Evolutionary conservation across 2,329 filamentous ascomycete genomes (phyloP).

Genomic region (Dactylellina haptotyla): DNA sequence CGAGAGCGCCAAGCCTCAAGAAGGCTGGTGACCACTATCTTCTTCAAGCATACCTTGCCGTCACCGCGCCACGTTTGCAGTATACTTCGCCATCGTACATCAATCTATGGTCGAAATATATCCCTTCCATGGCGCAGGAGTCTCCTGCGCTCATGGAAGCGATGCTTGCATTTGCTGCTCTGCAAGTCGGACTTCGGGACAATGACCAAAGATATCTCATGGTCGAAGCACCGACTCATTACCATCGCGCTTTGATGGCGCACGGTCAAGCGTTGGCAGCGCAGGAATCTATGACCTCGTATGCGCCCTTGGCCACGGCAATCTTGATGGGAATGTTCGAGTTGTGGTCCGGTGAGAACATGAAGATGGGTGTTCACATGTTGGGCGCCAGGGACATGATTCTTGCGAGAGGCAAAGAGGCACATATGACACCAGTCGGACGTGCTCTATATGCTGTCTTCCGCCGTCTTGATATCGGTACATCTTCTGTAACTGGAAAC

Average conservation of each 20-base stretch:
- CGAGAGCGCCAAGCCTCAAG: slow-evolving; percentile 51
- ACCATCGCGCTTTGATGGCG: slow-evolving; percentile 55
- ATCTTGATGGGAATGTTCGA: slow-evolving; percentile 57
- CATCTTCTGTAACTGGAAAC: slow-evolving; percentile 57
- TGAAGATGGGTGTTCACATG: slow-evolving; percentile 58
- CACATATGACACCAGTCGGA: slow-evolving; percentile 57
- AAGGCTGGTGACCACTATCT: slow-evolving; percentile 56
- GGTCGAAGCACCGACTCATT: slow-evolving; percentile 56
- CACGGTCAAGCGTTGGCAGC: slow-evolving; percentile 55
- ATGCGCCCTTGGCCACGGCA: slow-evolving; percentile 56
- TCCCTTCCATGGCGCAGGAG: slow-evolving; percentile 58
- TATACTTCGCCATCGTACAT: slow-evolving; percentile 57
- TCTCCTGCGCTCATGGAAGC: slow-evolving; percentile 57
- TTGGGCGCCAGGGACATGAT: slow-evolving; percentile 58
- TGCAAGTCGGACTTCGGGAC: slow-evolving; percentile 55
- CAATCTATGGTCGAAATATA: slow-evolving; percentile 57
- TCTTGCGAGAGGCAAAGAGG: slow-evolving; percentile 56
- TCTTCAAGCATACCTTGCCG: slow-evolving; percentile 56
- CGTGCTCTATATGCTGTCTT: slow-evolving; percentile 57
- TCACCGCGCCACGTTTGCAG: slow-evolving; percentile 56
- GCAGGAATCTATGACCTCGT: slow-evolving; percentile 50
- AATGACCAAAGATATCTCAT: slow-evolving; percentile 54
- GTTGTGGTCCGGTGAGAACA: slow-evolving; percentile 58
- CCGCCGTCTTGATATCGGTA: slow-evolving; percentile 55
- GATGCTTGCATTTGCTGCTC: slow-evolving; percentile 56